Base-by-base conservation (phyloP, 495 filamentous ascomycete species). In the Apiosordaria backusii region DNA sequence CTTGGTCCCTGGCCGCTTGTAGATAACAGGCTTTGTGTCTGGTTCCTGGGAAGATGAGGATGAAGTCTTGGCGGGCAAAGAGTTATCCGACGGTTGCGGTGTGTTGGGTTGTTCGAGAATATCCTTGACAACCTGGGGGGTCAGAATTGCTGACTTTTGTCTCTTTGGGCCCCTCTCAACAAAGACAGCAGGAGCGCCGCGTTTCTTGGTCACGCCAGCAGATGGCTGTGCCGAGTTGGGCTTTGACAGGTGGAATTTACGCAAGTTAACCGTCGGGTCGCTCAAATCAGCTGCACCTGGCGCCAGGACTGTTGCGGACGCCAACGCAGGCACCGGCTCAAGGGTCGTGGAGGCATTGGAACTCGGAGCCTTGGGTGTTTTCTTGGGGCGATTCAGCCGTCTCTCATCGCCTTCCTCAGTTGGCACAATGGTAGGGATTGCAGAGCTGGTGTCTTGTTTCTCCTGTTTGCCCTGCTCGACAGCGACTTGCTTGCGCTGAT, bases 211-310 rank as follows among this genome's bases (percentile, higher is more conserved):
- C n/a, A 72, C 57, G 22, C 73, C 72, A 63, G 60, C 26, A 27
- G 64, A 24, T 58, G 62, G 62, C 60, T 65, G 65, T 60, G 68
- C 59, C 71, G 71, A 22, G 70, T 67, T 25, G 73, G 71, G 50
- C 65, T 76, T 70, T 69, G 75, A 83, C 64, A 86, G 72, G 74
- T 84, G 83, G 62, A 85, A 86, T 57, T 79, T 74, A 24, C 75
- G 75, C 4, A 72, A 61, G 19, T 35, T 40, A n/a, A 61, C 64
- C 24, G 65, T 23, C 66, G 66, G 50, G 54, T 50, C 50, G 62
- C 26, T 65, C 50, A 53, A 52, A 35, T 52, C 9, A 63, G 60
- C 22, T 27, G 60, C 50, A 62, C 24, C 24, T 55, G 45, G 50
- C 2, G 29, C 9, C 50, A 27, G 60, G 6, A 22, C 22, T 61